A percentile compares a stretch with the other conserved stretches of the same genome.
Evolutionary conservation across 2,329 filamentous ascomycete genomes (phyloP).

Genomic region (Hypoxylon sp.): DNA sequence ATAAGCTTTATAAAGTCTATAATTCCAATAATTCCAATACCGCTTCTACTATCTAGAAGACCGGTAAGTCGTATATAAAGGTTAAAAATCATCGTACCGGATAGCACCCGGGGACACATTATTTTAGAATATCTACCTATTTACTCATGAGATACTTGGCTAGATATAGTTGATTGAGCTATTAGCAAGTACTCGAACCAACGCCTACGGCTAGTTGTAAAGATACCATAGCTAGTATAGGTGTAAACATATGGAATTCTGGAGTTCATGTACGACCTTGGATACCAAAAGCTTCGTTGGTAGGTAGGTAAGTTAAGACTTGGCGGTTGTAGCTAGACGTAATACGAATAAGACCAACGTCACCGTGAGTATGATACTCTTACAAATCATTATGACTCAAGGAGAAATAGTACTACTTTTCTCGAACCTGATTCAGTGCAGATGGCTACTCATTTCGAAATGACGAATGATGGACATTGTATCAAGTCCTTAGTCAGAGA

Average conservation of each 20-base stretch:
- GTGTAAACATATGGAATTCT: not conserved
- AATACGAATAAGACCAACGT: not conserved
- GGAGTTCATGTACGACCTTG: not conserved
- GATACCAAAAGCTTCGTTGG: not conserved
- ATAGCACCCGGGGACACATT: too few species aligned
- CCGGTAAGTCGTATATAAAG: too few species aligned
- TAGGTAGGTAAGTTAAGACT: not conserved
- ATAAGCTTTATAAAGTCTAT: too few species aligned
- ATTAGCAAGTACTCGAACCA: too few species aligned
- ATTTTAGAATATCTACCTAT: too few species aligned
- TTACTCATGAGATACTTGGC: too few species aligned
- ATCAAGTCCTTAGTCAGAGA: not conserved
- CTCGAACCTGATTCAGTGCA: slow-evolving; percentile 5
- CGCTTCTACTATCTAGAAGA: too few species aligned
- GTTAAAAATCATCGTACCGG: too few species aligned
- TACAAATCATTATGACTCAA: not conserved
- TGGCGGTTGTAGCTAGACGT: not conserved
- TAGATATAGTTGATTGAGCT: too few species aligned
- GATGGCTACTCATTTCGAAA: not conserved
- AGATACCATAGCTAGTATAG: too few species aligned
- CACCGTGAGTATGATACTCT: not conserved
- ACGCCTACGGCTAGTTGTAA: too few species aligned
- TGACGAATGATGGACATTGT: not conserved
- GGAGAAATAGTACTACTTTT: not conserved
- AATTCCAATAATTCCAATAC: too few species aligned